Evolutionary conservation across 2,329 filamentous ascomycete species (phyloP), one percentile per base, ranked within the genome.

Genomic region (Aureobasidium lini): DNA sequence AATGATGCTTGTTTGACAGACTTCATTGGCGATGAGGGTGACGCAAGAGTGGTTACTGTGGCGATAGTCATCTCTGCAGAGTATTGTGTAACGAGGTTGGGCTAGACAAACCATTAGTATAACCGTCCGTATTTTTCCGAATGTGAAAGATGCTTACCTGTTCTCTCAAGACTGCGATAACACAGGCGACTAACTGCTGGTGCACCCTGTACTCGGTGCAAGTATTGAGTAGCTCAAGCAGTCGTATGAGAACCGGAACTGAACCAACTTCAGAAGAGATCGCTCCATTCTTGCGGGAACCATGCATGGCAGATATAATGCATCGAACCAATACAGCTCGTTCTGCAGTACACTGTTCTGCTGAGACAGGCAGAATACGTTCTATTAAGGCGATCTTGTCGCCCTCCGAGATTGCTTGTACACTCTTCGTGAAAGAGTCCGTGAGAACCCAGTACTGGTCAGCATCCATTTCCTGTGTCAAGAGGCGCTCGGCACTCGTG

Each of bases 51-150:
- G 15, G 69, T 68, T 5, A 78, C 66, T 2, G 68, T 67, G 7
- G 66, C 59, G n/a, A 79, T 65, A 1, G 71, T 68, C 34, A 68
- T 70, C 63, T 80, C 77, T 31, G 77, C 69, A 60, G 66, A 69
- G 64, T 74, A 69, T 65, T 79, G 77, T 31, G 76, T 75, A 36
- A 73, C 67, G 46, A 78, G 67, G 49, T 69, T 73, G 3, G 70
- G 66, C 64, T 71, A 67, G 2, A 64, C 54, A 16, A 1, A 53
- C 61, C 16, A 62, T 58, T 46, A 59, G 36, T 50, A 49, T 31
- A 16, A 4, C 15, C n/a, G 29, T 46, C 7, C 3, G 6, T 11
- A 4, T 15, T 13, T 23, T 11, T 23, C 8, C 28, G 2, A 6
- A 40, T 42, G 39, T n/a, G 39, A 7, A 15, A 7, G 11, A n/a